Evolutionary conservation across 768 basidiomycete species (phyloP).

Genomic region (Clavulina sp.): DNA sequence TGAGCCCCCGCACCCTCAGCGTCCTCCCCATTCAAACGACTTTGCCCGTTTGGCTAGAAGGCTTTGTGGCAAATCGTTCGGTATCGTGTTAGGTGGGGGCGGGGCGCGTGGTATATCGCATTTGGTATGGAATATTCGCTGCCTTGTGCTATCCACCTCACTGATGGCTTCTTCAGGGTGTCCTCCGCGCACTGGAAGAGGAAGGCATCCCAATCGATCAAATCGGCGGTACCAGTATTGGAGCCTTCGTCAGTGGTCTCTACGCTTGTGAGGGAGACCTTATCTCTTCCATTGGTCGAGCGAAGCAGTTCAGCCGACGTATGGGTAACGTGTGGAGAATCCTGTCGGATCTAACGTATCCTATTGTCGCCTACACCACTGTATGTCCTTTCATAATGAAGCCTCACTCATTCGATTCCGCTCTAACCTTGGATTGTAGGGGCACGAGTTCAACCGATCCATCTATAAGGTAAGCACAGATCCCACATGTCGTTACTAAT

Average conservation of each 20-base stretch:
- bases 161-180: slow-evolving; percentile 52
- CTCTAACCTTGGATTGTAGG: slow-evolving; percentile 29
- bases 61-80: slow-evolving; percentile 84
- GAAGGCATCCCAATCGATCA: slow-evolving; percentile 87
- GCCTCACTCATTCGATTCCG: not conserved
- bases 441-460: slow-evolving; percentile 85
- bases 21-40: slow-evolving; percentile 72
- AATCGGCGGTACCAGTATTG: slow-evolving; percentile 85
- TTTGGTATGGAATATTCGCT: slow-evolving; percentile 24
- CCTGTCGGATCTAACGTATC: slow-evolving; percentile 84
- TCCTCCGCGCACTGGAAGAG: slow-evolving; percentile 82
- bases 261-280: slow-evolving; percentile 92
- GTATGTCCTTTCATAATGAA: slow-evolving; percentile 19
- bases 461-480: slow-evolving; percentile 57
- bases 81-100: slow-evolving; percentile 91
- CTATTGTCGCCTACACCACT: slow-evolving; percentile 84
- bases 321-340: slow-evolving; percentile 94
- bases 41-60: slow-evolving; percentile 82
- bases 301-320: slow-evolving; percentile 74
- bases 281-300: slow-evolving; percentile 63
- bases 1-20: slow-evolving; percentile 46
- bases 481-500: not conserved
- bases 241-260: slow-evolving; percentile 79
- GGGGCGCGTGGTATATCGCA: slow-evolving; percentile 82
- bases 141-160: not conserved